Evolutionary conservation across 768 basidiomycete species (phyloP).

Genomic region (Strobilomyces echinocephalus): DNA sequence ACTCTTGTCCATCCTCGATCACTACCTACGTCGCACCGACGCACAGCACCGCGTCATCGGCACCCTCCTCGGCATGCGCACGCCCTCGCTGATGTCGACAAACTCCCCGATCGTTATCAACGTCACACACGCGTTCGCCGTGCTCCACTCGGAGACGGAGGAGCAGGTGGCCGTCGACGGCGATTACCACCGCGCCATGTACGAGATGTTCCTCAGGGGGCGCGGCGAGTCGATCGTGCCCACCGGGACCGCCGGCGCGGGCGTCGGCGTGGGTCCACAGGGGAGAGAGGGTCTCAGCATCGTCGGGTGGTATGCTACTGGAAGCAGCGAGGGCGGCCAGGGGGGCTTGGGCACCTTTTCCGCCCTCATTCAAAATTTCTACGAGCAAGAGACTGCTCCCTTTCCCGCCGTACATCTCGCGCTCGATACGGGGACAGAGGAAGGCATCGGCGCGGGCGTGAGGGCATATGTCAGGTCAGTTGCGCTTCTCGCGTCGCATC

Average conservation of each 20-base stretch:
- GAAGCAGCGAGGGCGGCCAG: slow-evolving; percentile 48
- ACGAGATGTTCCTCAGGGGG: slow-evolving; percentile 65
- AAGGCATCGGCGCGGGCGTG: slow-evolving; percentile 62
- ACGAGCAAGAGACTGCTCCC: slow-evolving; percentile 85
- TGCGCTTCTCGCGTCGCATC: neutral
- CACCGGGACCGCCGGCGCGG: slow-evolving; percentile 11
- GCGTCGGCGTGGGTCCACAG: slow-evolving; percentile 19
- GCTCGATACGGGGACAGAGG: slow-evolving; percentile 78
- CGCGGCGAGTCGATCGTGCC: slow-evolving; percentile 49
- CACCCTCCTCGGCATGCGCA: slow-evolving; percentile 81
- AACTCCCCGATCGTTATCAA: slow-evolving; percentile 41
- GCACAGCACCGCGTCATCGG: slow-evolving; percentile 88
- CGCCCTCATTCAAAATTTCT: slow-evolving; percentile 96
- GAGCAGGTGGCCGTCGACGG: slow-evolving; percentile 95
- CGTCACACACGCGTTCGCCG: slow-evolving; percentile 82
- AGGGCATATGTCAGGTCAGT: slow-evolving; percentile 82
- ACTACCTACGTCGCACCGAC: slow-evolving; percentile 85
- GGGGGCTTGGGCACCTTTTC: slow-evolving; percentile 80
- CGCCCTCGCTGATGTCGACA: slow-evolving; percentile 35
- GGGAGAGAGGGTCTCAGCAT: slow-evolving; percentile 71
- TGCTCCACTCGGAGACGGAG: slow-evolving; percentile 86
- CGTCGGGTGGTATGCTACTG: slow-evolving; percentile 89
- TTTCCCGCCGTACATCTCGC: slow-evolving; percentile 89
- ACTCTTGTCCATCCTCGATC: slow-evolving; percentile 92
- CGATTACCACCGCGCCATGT: slow-evolving; percentile 93